Evolutionary conservation across 2,329 filamentous ascomycete genomes (phyloP).

Genomic region (Cladosporium sp.): DNA sequence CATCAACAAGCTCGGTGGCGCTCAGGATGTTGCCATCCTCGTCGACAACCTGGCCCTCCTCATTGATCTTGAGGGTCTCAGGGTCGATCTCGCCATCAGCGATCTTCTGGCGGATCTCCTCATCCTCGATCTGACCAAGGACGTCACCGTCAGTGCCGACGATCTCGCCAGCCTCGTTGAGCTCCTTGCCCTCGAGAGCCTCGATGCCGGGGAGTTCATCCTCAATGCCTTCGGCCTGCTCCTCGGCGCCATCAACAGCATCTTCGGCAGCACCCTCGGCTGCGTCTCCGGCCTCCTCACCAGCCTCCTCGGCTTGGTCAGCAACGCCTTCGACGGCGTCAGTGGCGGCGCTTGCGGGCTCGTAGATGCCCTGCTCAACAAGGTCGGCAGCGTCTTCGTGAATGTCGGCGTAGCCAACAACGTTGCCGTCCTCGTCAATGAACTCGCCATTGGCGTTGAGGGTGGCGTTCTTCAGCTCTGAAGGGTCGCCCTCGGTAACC

Average conservation of each 20-base stretch:
- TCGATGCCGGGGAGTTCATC: slow-evolving; percentile 50
- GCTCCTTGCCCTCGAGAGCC: slow-evolving; percentile 48
- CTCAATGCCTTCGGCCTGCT: slow-evolving; percentile 37
- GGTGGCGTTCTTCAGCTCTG: slow-evolving; percentile 44
- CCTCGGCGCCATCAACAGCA: slow-evolving; percentile 26
- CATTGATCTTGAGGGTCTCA: slow-evolving; percentile 48
- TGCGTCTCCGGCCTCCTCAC: slow-evolving; percentile 25
- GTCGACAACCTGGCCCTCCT: slow-evolving; percentile 49
- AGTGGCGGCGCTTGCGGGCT: slow-evolving; percentile 39
- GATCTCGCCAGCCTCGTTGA: slow-evolving; percentile 48
- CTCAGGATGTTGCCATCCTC: slow-evolving; percentile 48
- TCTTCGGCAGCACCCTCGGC: slow-evolving; percentile 31
- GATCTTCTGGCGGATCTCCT: slow-evolving; percentile 38
- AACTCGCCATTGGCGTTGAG: slow-evolving; percentile 54
- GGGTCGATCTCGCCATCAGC: slow-evolving; percentile 38
- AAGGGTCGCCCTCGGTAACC: slow-evolving; percentile 45
- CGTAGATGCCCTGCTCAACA: slow-evolving; percentile 42
- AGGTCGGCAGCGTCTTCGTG: slow-evolving; percentile 42
- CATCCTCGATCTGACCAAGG: slow-evolving; percentile 46
- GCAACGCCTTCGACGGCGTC: slow-evolving; percentile 29
- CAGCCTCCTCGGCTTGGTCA: slow-evolving; percentile 6
- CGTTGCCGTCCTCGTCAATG: slow-evolving; percentile 51
- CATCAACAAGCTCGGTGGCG: slow-evolving; percentile 48
- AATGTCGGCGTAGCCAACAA: slow-evolving; percentile 50
- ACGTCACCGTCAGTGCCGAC: slow-evolving; percentile 47